phyloP scores from a whole-genome alignment of 192 early-diverging fungal species.

The Nowakowskiella sp. region DNA sequence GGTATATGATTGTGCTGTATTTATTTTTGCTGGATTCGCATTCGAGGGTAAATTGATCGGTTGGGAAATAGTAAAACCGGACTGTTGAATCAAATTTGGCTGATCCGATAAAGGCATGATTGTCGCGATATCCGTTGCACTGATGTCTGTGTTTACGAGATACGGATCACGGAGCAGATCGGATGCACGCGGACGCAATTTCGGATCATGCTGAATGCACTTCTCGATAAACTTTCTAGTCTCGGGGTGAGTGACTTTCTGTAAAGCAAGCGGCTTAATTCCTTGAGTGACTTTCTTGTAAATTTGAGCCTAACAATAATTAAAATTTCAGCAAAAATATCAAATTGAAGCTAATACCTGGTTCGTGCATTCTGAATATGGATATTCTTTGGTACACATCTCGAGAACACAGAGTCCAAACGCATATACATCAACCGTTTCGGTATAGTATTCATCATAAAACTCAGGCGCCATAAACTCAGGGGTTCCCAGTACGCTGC shows the following conservation, averaged over 20 bases:
- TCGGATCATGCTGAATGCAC: conserved; percentile 53
- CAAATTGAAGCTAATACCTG: conserved; percentile 16
- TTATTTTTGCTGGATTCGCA: too few species aligned
- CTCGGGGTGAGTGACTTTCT: conserved; percentile 55
- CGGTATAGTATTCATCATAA: conserved; percentile 81
- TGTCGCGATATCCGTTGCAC: neutral
- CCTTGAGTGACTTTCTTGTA: conserved; percentile 70
- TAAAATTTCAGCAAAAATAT: neutral
- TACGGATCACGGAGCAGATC: conserved; percentile 43
- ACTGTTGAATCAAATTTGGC: neutral
- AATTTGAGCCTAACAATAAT: conserved; percentile 50
- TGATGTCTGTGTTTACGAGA: conserved; percentile 12
- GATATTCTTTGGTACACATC: conserved; percentile 75
- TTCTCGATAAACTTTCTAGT: conserved; percentile 59
- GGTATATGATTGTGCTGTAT: too few species aligned
- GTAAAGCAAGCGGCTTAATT: conserved; percentile 61
- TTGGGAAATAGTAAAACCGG: neutral
- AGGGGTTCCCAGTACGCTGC: conserved; percentile 67
- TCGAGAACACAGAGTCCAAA: conserved; percentile 55
- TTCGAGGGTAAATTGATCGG: too few species aligned
- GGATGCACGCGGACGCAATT: conserved; percentile 31
- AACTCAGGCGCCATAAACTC: conserved; percentile 90
- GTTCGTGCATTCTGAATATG: conserved; percentile 77
- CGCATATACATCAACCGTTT: conserved; percentile 84
- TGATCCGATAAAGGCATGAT: neutral